These are phyloP conservation scores for Plantago elongata DNA, from an alignment of 257 asterid species.

Conservation along the genomic window DNA sequence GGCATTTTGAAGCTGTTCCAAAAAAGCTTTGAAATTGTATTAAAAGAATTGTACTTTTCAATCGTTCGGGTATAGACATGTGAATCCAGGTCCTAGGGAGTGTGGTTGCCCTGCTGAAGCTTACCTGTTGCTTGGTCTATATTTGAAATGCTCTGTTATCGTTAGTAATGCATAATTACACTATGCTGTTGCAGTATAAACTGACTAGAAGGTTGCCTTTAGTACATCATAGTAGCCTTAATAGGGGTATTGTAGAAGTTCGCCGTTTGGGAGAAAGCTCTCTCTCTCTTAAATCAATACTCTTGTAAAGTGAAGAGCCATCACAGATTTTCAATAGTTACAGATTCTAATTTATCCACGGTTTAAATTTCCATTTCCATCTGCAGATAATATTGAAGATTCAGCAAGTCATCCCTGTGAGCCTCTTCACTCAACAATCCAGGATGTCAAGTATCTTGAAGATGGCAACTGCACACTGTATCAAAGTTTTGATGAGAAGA, in stretches of 20 bases:
- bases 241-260: too few relatives aligned
- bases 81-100: too few relatives aligned
- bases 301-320: neutral
- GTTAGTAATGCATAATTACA: too few relatives aligned
- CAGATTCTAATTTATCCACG: constrained; percentile 1
- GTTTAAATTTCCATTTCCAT: constrained; percentile 8
- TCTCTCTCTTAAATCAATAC: too few relatives aligned
- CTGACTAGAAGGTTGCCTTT: too few relatives aligned
- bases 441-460: constrained; percentile 13
- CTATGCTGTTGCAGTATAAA: too few relatives aligned
- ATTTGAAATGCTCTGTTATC: too few relatives aligned
- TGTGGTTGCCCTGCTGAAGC: too few relatives aligned
- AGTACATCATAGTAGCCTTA: too few relatives aligned
- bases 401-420: constrained; percentile 23
- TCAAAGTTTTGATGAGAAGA: constrained; percentile 10
- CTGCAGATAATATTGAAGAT: constrained; percentile 35
- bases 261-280: neutral
- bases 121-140: too few relatives aligned
- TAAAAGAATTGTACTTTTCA: neutral
- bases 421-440: constrained; percentile 15
- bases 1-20: too few relatives aligned
- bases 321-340: neutral
- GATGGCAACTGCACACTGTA: constrained; percentile 9
- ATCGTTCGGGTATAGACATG: neutral
- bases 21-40: neutral